Conservation (phyloP, 768 basidiomycete genomes). For the Mycena crocata region DNA sequence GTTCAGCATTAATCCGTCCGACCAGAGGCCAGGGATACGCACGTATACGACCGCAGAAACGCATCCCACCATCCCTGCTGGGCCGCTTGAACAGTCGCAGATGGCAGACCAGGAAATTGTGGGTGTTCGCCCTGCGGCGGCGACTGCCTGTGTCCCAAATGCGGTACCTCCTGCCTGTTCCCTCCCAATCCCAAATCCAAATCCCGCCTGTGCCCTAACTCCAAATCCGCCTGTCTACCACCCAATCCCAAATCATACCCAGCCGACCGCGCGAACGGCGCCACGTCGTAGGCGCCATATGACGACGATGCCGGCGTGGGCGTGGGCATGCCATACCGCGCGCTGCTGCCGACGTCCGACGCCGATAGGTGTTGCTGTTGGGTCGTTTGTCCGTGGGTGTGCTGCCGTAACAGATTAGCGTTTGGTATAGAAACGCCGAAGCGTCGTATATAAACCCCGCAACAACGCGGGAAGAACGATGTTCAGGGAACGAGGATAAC, state of each 20-base stretch:
- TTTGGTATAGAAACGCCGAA: too few relatives aligned
- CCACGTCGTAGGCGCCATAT: slow-evolving; percentile 12
- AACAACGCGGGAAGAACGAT: too few relatives aligned
- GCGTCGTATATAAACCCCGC: too few relatives aligned
- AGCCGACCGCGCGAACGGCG: slow-evolving; percentile 2
- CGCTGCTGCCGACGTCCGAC: too few relatives aligned
- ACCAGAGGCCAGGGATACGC: not conserved
- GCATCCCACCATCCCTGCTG: slow-evolving; percentile 32
- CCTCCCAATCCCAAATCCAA: too few relatives aligned
- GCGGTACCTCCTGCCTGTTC: too few relatives aligned
- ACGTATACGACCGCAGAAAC: slow-evolving; percentile 28
- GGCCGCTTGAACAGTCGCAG: slow-evolving; percentile 14
- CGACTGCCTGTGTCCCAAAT: not conserved
- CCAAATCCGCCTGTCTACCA: too few relatives aligned
- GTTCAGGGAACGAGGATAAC: not conserved
- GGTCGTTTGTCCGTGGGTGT: not conserved
- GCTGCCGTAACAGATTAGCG: not conserved
- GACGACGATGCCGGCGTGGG: slow-evolving; percentile 1
- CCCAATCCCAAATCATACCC: too few relatives aligned
- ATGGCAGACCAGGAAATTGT: slow-evolving; percentile 22
- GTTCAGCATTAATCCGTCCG: not conserved
- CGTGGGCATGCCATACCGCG: slow-evolving; percentile 14
- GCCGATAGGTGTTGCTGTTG: not conserved
- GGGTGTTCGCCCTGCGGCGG: slow-evolving; percentile 10
- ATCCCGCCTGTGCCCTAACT: too few relatives aligned